Evolutionary conservation across 441 rosid genomes (phyloP), one percentile per base, ranked within the genome.

Genomic region (Populus trichocarpa): DNA sequence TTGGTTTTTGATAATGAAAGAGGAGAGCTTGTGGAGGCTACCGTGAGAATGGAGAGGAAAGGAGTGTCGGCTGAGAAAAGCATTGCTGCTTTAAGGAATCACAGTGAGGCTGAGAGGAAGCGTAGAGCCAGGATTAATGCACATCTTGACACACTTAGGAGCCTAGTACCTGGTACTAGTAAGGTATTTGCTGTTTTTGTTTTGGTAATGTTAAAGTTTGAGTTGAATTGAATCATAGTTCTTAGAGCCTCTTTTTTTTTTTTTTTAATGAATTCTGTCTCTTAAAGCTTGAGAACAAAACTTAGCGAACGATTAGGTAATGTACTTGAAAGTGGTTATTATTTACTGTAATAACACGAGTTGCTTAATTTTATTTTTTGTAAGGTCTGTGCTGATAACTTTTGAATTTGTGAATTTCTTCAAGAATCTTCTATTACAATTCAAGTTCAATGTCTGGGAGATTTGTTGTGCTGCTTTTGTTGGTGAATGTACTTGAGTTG

Each of bases 131-230:
- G 92, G 73, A 87, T 89, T 69, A 89, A 87, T 83, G 74, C 80
- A 22, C 92, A 89, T 78, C 86, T 89, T 40, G 87, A 84, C 70
- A 83, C 89, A 16, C 92, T 89, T 50, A 83, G 90, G 53, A 82
- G 76, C 77, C 61, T 89, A 4, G 76, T 89, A 1, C 92, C 92
- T 11, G 86, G 84, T 70, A 81, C 87, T 2, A 71, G 74, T 8
- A 87, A 86, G 92, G 92, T 89, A 75, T 32, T 8, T 50, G 16
- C 33, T 40, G 38, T 28, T 75, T 32, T 72, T 65, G 9, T 16
- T 20, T 63, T 18, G 4, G 20, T 14, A 64, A 35, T 14, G 20
- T 69, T 18, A 20, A 32, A 63, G 68, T 73, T 50, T 46, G 72
- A 22, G 28, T 63, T 22, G 14, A 63, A 63, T 63, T 63, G 66